Percentiles rank a stretch among this genome's conserved stretches.
phyloP scores from a whole-genome alignment of 116 monocot species.

The Papilionanthe hybrid region DNA sequence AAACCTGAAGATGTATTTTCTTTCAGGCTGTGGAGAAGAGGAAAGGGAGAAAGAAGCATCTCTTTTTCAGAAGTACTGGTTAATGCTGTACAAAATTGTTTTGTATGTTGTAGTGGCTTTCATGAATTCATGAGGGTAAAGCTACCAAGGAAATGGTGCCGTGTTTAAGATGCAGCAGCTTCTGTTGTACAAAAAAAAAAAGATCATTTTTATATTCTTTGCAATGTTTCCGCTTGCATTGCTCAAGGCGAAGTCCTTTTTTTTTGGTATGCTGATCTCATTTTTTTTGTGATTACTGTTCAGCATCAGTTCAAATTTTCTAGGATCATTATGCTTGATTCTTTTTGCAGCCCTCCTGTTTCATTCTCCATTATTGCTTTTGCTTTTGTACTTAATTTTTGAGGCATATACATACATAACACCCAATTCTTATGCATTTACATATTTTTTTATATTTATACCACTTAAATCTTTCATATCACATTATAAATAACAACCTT shows the following conservation, averaged over 20 bases:
- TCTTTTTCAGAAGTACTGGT: constrained; percentile 15
- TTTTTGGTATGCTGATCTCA: no score
- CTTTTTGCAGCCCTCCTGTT: no score
- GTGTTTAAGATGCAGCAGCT: background rate
- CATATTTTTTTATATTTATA: no score
- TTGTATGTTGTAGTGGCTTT: background rate
- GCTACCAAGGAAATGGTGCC: background rate
- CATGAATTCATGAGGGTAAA: background rate
- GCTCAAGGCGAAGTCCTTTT: background rate
- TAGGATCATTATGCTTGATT: no score
- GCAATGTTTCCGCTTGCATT: background rate
- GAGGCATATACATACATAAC: no score
- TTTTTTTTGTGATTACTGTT: no score
- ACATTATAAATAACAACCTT: no score
- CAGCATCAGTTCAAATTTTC: no score
- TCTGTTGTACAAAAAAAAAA: background rate
- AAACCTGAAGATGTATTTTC: background rate
- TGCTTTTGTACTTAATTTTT: no score
- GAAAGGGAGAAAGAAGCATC: constrained; percentile 18
- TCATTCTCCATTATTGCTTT: no score
- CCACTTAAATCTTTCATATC: no score
- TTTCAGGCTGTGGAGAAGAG: constrained; percentile 23
- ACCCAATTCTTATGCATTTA: no score
- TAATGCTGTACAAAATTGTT: background rate
- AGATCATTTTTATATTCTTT: background rate